Evolutionary conservation across 352 stramenopile species (phyloP), one percentile per base, ranked within the genome.

Genomic region (Phytophthora pisi): DNA sequence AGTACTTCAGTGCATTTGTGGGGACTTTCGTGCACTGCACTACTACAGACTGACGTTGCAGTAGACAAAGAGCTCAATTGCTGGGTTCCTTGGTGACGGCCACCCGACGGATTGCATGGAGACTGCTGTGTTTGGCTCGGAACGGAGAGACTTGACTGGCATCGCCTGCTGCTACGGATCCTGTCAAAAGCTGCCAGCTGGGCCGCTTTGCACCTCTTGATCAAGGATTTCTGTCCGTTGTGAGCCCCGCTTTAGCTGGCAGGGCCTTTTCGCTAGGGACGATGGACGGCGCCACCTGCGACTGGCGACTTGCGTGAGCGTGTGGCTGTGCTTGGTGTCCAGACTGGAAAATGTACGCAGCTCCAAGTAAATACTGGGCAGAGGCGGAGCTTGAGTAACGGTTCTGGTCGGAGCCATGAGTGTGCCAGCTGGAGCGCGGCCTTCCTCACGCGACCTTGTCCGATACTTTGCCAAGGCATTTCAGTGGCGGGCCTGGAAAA

Each of bases 161-260:
- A 30, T 16, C 46, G 23, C 51, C 58, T 68, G 52, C 60, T 70
- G 34, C 61, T 65, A 51, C 49, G 43, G 60, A 66, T 70, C 34
- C 60, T 28, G 42, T 15, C 54, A 70, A 54, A 66, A 74, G 26
- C 60, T 28, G 42, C 9, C 54, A 70, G 53, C 53, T 68, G 65
- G 49, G 38, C 5, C 28, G n/a, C 10, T 4, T 18, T 46, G 18
- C 56, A 53, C 58, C 58, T 59, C 36, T 52, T 18, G 42, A 23
- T 34, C n/a, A 30, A 57, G 18, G 43, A 26, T 50, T 26, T 50
- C 5, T 28, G 43, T 26, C 43, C 43, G 43, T 50, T 50, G 43
- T 18, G 24, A 50, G 43, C 28, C 43, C 4, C 15, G 20, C 36
- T 8, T 56, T 20, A 30, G 45, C 28, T 46, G 2, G 42, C 50